Conservation (phyloP, 2,329 filamentous ascomycete species). For the Polychaeton citri region DNA sequence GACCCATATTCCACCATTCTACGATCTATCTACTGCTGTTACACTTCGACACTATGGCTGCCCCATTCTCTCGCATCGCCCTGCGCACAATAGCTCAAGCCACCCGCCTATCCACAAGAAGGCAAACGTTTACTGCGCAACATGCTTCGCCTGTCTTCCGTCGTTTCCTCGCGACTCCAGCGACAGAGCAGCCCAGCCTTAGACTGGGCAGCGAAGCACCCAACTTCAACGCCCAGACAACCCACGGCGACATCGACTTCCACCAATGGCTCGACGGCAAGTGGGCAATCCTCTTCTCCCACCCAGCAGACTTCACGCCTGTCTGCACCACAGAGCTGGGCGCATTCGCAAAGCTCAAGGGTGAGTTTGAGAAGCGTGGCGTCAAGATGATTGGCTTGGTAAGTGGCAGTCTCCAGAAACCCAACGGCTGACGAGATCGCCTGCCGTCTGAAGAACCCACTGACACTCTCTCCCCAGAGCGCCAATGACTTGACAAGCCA, state of each 20-base stretch:
- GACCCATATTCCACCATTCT: no score
- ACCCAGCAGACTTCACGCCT: conserved; percentile 80
- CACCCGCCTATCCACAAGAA: conserved; percentile 7
- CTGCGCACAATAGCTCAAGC: conserved; percentile 9
- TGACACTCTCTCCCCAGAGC: no score
- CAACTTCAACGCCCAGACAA: conserved; percentile 76
- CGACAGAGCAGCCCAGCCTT: conserved; percentile 25
- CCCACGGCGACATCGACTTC: conserved; percentile 62
- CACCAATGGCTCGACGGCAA: conserved; percentile 67
- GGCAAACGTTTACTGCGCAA: conserved; percentile 10
- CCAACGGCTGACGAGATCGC: no score
- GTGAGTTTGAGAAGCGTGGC: conserved; percentile 73
- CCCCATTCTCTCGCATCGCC: conserved; percentile 9
- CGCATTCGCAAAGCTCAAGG: conserved; percentile 78
- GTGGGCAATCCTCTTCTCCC: conserved; percentile 74
- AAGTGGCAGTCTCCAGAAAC: conserved; percentile 7
- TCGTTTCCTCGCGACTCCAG: conserved; percentile 23
- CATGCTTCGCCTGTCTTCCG: conserved; percentile 22
- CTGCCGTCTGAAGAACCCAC: no score
- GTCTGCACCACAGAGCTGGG: conserved; percentile 94
- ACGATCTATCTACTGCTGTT: no score
- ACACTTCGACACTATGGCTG: conserved; percentile 9
- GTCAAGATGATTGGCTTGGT: conserved; percentile 83
- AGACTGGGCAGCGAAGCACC: conserved; percentile 46
- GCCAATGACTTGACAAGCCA: conserved; percentile 79